Base-by-base conservation (phyloP, 2,329 filamentous ascomycete genomes). In the Pezicula carpinea region DNA sequence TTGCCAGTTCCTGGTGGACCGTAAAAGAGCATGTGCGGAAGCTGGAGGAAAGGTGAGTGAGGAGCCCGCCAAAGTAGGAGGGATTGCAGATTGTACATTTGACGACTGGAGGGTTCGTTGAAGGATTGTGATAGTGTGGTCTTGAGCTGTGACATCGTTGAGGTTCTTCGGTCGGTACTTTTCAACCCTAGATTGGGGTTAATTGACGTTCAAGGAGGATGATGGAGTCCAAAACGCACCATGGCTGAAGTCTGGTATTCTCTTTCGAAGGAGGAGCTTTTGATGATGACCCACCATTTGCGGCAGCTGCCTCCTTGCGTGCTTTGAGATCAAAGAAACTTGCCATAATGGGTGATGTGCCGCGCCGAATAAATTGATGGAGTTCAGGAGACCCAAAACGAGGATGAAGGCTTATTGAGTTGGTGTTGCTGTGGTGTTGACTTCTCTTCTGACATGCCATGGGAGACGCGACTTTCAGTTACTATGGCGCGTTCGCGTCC, bases 21-120 rank as follows among this genome's bases (percentile, higher is more conserved):
- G 65, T 99, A 99, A 76, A 97, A 97, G 61, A 99, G 87, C 89
- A 99, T 96, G 69, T 99, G 95, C 3, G 93, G 93, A 33, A 99
- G 85, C 82, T 88, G 53, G n/a, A 15, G 19, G 17, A 18, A 6
- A 7, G 38, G 53, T 60, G 50, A 62, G 52, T 47, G 17, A 23
- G 19, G 14, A 26, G 26, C 6, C 3, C 8, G 21, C 17, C 11
- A 10, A 46, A 43, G 8, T 6, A 21, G n/a, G 14, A 31, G 26
- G 18, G 29, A 38, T 39, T 36, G 41, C 15, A 34, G 21, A 32
- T 58, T 72, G 41, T 67, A 90, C 87, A 63, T 99, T 99, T 53
- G 91, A 89, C 60, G 92, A 90, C 75, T 97, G 91, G 18, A 99
- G 76, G 22, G 90, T 97, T 59, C 93, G 81, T 65, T 92, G 87